Evolutionary conservation across 495 filamentous ascomycete genomes (phyloP), one percentile per base, ranked within the genome.

Genomic region (Chaetomium fimeti): DNA sequence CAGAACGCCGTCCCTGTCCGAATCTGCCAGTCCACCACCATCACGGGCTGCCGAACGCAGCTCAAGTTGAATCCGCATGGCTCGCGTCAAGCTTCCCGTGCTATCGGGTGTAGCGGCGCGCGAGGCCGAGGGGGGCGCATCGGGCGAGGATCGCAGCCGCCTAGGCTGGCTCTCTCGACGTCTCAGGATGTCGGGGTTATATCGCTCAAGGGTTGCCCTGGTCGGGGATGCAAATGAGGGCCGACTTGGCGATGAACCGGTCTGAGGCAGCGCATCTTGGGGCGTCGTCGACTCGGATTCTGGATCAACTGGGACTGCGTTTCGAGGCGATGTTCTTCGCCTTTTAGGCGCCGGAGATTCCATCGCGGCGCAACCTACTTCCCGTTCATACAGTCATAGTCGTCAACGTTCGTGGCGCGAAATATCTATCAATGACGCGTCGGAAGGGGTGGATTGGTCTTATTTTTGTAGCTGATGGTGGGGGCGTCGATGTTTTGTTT

Each of bases 221-320:
- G 86, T 89, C 5, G 88, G 88, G 5, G 87, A 88, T 49, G 84
- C 83, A 69, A 86, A 89, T 0, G 87, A 89, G 0, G 83, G 81
- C 5, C 82, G 82, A 20, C 66, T 68, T 2, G 63, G 6, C 5
- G 56, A 59, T n/a, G 63, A 49, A 15, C 27, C 42, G 32, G 43
- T 18, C 25, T 25, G 24, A 20, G 58, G 28, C 1, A 53, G 56
- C 27, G 68, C 40, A 18, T 68, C 67, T 36, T 16, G 56, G 13
- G 68, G 55, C 60, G 74, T 64, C 52, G 66, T 67, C 65, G 69
- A 51, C 60, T 47, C 61, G 64, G 64, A 15, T 38, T 60, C 52
- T 56, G 61, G 51, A 38, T 71, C 73, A 64, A 76, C 60, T 25
- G 73, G 62, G 52, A 75, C 60, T 1, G 74, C 75, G n/a, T 76